Base-by-base conservation (phyloP, 768 basidiomycete genomes). In the Holtermanniella nyarrowii region DNA sequence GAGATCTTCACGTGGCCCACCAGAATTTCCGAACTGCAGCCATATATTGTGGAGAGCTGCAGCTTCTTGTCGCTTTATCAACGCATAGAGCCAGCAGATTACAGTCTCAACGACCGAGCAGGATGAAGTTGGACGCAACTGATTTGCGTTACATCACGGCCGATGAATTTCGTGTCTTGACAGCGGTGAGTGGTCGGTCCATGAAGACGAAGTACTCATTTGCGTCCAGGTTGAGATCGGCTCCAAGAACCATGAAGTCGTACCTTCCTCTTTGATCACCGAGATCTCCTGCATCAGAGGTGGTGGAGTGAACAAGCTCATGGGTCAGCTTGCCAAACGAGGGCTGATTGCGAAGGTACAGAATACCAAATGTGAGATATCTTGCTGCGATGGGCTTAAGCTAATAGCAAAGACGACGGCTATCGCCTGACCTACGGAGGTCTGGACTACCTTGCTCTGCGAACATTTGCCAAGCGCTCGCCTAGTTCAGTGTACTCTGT, bases 141-240 rank as follows among this genome's bases (percentile, higher is more conserved):
- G 95, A 96, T 75, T 77, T 99, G 54, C 77, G 93, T 72, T 99
- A 97, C 71, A 75, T 97, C 50, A 82, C 85, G 2, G 76, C 84
- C 7, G 91, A 97, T 47, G 91, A 96, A 65, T 99, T 96, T 72
- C 75, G 91, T 49, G 89, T 95, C n/a, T 76, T 99, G 22, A 87
- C 87, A n/a, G 88, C 93, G 46, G 91, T 93, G 64, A 47, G 75
- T 62, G 63, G 25, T 2, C 13, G 31, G 20, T 13, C 1, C 16
- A 18, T n/a, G n/a, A n/a, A n/a, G n/a, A n/a, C n/a, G n/a, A n/a
- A n/a, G n/a, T n/a, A n/a, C n/a, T n/a, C n/a, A n/a, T n/a, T n/a
- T n/a, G n/a, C n/a, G n/a, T n/a, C n/a, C 62, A 96, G 91, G 87
- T 87, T 27, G 95, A 99, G 75, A 88, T 93, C 78, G 95, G 93